Evolutionary conservation across 2,329 filamentous ascomycete species (phyloP).

Genomic region (Nemania sp.): DNA sequence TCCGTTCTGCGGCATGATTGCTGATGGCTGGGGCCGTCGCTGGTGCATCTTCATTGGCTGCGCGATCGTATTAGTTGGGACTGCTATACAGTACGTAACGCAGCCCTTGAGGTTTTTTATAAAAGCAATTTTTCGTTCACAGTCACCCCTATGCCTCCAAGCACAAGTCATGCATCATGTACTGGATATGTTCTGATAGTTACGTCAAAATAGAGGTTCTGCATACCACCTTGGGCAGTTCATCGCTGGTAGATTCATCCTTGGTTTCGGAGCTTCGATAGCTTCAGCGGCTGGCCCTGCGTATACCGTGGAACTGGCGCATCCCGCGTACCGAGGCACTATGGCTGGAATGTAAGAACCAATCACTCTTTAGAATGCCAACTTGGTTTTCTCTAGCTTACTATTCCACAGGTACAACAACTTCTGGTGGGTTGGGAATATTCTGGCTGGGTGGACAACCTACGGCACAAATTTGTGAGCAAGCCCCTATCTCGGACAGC

Average conservation of each 20-base stretch:
- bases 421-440: constrained; percentile 55
- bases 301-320: constrained; percentile 66
- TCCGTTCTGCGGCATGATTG: constrained; percentile 54
- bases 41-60: constrained; percentile 60
- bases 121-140: too few relatives aligned
- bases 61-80: constrained; percentile 54
- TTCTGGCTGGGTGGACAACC: constrained; percentile 56
- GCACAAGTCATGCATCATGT: too few relatives aligned
- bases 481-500: background rate
- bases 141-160: too few relatives aligned
- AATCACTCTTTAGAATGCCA: constrained; percentile 43
- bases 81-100: constrained; percentile 56
- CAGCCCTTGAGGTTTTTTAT: too few relatives aligned
- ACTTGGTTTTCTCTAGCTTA: constrained; percentile 13
- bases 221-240: constrained; percentile 53
- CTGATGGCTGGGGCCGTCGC: constrained; percentile 57
- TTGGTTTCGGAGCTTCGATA: constrained; percentile 62
- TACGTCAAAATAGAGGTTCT: too few relatives aligned
- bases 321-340: constrained; percentile 64
- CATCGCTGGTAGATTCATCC: constrained; percentile 58
- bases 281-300: constrained; percentile 62
- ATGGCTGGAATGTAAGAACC: constrained; percentile 62
- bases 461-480: constrained; percentile 42
- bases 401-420: constrained; percentile 41
- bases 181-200: too few relatives aligned